A percentile compares a stretch with the other conserved stretches of the same genome.
Conservation (phyloP, 768 basidiomycete genomes). For the Trametes gibbosa region DNA sequence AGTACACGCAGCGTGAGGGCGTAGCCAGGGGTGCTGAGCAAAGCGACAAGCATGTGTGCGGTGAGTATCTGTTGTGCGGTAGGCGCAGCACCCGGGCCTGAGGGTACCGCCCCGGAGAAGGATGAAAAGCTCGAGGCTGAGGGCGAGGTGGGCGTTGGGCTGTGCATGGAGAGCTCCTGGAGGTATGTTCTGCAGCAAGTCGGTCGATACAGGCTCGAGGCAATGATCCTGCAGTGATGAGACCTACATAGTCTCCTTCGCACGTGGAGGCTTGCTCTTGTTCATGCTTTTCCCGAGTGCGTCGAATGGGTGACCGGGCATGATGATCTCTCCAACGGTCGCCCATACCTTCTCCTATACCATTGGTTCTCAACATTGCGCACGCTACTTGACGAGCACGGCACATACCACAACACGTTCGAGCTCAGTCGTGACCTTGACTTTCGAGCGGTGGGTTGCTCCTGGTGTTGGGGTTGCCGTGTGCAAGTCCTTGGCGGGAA, state of each 20-base stretch:
- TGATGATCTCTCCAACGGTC: constrained; percentile 61
- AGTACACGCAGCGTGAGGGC: constrained; percentile 60
- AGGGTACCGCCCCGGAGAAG: constrained; percentile 33
- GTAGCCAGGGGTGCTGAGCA: constrained; percentile 54
- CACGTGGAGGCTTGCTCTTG: constrained; percentile 43
- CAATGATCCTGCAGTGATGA: constrained; percentile 2
- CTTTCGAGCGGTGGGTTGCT: constrained; percentile 30
- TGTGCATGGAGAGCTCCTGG: constrained; percentile 49
- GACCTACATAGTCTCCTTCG: constrained; percentile 62
- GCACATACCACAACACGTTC: constrained; percentile 60
- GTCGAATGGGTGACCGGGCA: constrained; percentile 49
- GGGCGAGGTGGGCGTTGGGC: constrained; percentile 55
- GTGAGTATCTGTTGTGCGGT: constrained; percentile 71
- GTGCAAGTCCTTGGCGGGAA: background rate
- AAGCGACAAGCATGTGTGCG: constrained; percentile 59
- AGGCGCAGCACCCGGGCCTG: constrained; percentile 30
- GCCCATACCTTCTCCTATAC: constrained; percentile 66
- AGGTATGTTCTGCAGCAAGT: constrained; percentile 49
- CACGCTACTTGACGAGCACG: too few species aligned
- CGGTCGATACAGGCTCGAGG: background rate
- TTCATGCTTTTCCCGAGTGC: constrained; percentile 26
- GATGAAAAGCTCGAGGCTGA: constrained; percentile 53
- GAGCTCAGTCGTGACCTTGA: constrained; percentile 58
- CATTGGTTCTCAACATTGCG: background rate
- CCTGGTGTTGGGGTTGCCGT: background rate